Base-by-base conservation (phyloP, 768 basidiomycete species). In the Boletus edulis region DNA sequence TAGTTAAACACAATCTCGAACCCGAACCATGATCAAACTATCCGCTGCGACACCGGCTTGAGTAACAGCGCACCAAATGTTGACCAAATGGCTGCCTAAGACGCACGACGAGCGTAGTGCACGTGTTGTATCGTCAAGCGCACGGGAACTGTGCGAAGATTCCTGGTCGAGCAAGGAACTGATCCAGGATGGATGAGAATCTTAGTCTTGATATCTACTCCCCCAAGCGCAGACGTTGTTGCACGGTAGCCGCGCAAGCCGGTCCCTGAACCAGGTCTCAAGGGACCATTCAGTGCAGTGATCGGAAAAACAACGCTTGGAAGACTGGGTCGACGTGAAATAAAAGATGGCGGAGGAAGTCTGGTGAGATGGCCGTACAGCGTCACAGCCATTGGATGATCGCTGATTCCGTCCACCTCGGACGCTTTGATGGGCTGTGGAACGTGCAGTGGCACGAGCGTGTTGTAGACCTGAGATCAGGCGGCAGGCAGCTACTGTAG, bases 1-100 rank as follows among this genome's bases (percentile, higher is more conserved):
- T 4, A 24, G 22, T 24, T 24, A 24, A 24, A 24, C 22, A 22
- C 22, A 24, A 24, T 38, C 47, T 5, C 34, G 35, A 38, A 48
- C 7, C 3, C 8, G 47, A 3, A 18, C 35, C 17, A 13, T 27
- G 22, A 38, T 48, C 24, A 38, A 13, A 8, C 35, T 27, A 7
- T 48, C 47, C 17, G 47, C 17, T 9, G 49, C 54, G 7, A 5
- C 20, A 51, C 13, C 15, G 17, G 42, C 1, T 3, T 38, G 3
- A 55, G n/a, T n/a, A 59, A 56, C 4, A 56, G 29, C 10, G 54
- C 40, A 15, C 51, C 31, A 5, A n/a, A n/a, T n/a, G n/a, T n/a
- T n/a, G n/a, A n/a, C n/a, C n/a, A n/a, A 56, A 56, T 1, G 55
- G 51, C 6, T 52, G 45, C 17, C 45, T 22, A 1, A 56, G 51